phyloP scores from a whole-genome alignment of 2,329 filamentous ascomycete genomes.

The Paracorniculantispora psalliotae region DNA sequence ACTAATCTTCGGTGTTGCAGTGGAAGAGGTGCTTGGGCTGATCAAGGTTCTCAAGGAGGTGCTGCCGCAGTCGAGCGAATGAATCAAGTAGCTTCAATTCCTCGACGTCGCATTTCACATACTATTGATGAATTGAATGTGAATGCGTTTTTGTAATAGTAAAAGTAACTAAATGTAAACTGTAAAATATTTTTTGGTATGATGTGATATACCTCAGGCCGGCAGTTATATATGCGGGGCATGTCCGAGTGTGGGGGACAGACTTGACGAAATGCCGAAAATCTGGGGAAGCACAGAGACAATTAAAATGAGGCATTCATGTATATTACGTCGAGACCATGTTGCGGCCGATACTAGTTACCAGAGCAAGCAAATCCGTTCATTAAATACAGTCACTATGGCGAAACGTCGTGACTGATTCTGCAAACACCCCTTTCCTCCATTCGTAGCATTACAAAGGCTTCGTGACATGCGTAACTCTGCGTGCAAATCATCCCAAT shows the following conservation, averaged over 20 bases:
- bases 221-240: neutral
- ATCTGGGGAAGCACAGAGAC: neutral
- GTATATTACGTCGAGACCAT: neutral
- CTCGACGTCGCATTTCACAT: neutral
- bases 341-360: neutral
- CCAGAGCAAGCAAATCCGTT: neutral
- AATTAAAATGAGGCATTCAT: neutral
- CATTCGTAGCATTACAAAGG: neutral
- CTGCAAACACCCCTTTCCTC: neutral
- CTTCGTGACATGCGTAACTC: neutral
- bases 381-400: neutral
- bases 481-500: neutral
- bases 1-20: conserved; percentile 14
- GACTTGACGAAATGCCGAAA: neutral
- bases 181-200: too few species aligned
- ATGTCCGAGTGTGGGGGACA: neutral
- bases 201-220: neutral
- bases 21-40: conserved; percentile 12
- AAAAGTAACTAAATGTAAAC: too few species aligned
- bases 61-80: conserved; percentile 1
- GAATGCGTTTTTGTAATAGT: neutral
- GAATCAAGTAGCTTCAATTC: neutral
- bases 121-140: neutral
- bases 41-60: conserved; percentile 9
- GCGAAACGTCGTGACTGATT: neutral